phyloP scores from a whole-genome alignment of 768 basidiomycete species.

The Pleurotus giganteus region DNA sequence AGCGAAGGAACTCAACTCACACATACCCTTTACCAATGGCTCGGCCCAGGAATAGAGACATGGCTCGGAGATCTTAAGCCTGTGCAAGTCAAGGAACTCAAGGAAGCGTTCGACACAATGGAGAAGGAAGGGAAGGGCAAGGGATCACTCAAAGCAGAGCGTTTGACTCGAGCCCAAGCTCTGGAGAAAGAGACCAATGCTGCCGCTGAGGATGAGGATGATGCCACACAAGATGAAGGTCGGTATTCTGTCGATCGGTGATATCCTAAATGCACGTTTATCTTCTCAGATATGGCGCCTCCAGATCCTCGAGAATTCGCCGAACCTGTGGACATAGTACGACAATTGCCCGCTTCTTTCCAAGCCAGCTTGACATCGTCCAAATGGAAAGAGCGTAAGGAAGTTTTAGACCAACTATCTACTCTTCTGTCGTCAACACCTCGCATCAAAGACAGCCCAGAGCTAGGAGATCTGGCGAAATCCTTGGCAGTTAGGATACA shows the following conservation, averaged over 20 bases:
- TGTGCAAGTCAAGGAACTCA: slow-evolving; percentile 94
- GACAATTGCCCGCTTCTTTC: slow-evolving; percentile 74
- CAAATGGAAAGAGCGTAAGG: slow-evolving; percentile 98
- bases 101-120: slow-evolving; percentile 83
- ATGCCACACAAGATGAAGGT: slow-evolving; percentile 46
- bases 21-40: slow-evolving; percentile 78
- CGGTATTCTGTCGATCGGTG: slow-evolving; percentile 15
- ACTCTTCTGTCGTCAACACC: slow-evolving; percentile 66
- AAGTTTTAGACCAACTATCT: slow-evolving; percentile 81
- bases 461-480: slow-evolving; percentile 72
- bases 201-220: slow-evolving; percentile 32
- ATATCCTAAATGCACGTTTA: slow-evolving; percentile 11
- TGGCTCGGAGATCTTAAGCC: slow-evolving; percentile 91
- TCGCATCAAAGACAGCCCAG: slow-evolving; percentile 76
- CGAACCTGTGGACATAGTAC: slow-evolving; percentile 76
- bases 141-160: slow-evolving; percentile 74
- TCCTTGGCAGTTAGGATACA: slow-evolving; percentile 80
- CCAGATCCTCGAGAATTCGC: slow-evolving; percentile 79
- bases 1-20: slow-evolving; percentile 83
- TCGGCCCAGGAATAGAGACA: slow-evolving; percentile 81
- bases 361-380: slow-evolving; percentile 77
- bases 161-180: slow-evolving; percentile 74
- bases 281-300: slow-evolving; percentile 42
- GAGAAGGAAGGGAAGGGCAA: slow-evolving; percentile 85
- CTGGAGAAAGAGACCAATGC: slow-evolving; percentile 60